phyloP scores from a whole-genome alignment of 257 asterid genomes.

The Avicennia marina region DNA sequence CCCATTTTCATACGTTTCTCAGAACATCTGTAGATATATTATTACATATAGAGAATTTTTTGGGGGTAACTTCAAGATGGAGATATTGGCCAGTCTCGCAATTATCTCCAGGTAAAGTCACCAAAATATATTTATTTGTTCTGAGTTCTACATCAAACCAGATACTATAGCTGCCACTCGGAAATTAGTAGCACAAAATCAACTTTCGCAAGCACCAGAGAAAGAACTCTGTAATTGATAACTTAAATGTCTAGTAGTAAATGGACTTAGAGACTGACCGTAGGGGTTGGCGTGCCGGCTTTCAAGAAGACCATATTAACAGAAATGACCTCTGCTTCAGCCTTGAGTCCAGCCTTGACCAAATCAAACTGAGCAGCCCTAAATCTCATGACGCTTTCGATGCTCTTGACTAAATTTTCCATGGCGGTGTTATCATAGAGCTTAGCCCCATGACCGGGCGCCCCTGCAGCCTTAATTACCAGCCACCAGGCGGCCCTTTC shows the following conservation, averaged over 20 bases:
- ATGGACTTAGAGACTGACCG: conserved; percentile 35
- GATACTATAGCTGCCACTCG: not conserved
- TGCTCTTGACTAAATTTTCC: conserved; percentile 87
- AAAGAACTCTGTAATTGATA: not conserved
- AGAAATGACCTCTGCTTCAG: conserved; percentile 89
- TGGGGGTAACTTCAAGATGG: no score
- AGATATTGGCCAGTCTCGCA: no score
- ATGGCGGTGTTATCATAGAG: conserved; percentile 86
- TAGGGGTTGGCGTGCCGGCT: conserved; percentile 91
- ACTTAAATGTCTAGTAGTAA: not conserved
- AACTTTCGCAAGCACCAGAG: not conserved
- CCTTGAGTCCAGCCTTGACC: conserved; percentile 68
- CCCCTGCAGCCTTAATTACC: conserved; percentile 75
- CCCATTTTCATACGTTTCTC: not conserved
- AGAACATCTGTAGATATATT: not conserved
- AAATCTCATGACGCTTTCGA: conserved; percentile 76
- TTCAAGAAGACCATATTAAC: conserved; percentile 88
- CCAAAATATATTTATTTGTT: no score
- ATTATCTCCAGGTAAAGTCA: no score
- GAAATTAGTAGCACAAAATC: not conserved
- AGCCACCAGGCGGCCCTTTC: conserved; percentile 93
- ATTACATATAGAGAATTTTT: not conserved
- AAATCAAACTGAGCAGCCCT: conserved; percentile 84
- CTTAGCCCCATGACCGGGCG: conserved; percentile 97
- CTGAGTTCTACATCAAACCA: no score